Evolutionary conservation across 805 yeast species (phyloP).

Genomic region (Blastobotrys mokoenaii): DNA sequence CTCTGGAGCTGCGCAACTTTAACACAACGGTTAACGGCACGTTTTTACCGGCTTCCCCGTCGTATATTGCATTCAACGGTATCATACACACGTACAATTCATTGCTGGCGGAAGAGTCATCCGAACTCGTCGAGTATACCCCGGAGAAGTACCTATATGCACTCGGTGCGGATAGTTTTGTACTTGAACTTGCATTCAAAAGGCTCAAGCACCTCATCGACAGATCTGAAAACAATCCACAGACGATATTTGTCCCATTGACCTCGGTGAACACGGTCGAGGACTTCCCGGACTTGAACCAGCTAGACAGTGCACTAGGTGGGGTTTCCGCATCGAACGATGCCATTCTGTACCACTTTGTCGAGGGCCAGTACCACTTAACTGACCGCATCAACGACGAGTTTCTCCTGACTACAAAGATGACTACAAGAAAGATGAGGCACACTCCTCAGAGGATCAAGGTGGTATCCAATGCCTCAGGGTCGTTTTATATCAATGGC

Average conservation of each 20-base stretch:
- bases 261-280: constrained; percentile 2
- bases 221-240: constrained; percentile 36
- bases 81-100: constrained; percentile 41
- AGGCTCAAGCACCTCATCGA: constrained; percentile 49
- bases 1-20: background rate
- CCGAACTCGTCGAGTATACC: constrained; percentile 33
- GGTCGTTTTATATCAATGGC: constrained; percentile 43
- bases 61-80: constrained; percentile 35
- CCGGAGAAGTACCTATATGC: constrained; percentile 54
- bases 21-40: constrained; percentile 11
- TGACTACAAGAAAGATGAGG: constrained; percentile 44
- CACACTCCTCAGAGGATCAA: constrained; percentile 57
- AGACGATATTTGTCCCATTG: constrained; percentile 54
- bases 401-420: constrained; percentile 27
- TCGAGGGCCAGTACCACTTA: constrained; percentile 36
- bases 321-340: too few relatives aligned
- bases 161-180: constrained; percentile 51
- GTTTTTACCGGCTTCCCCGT: background rate
- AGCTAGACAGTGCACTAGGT: too few relatives aligned
- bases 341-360: constrained; percentile 56
- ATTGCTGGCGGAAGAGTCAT: constrained; percentile 21
- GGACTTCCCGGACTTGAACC: too few relatives aligned
- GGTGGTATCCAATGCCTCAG: constrained; percentile 29
- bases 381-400: constrained; percentile 12
- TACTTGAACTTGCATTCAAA: constrained; percentile 60